Percentiles rank a stretch among this genome's conserved stretches.
Conservation (phyloP, 225 moss, liverwort and hornwort genomes). For the Asterella californica region DNA sequence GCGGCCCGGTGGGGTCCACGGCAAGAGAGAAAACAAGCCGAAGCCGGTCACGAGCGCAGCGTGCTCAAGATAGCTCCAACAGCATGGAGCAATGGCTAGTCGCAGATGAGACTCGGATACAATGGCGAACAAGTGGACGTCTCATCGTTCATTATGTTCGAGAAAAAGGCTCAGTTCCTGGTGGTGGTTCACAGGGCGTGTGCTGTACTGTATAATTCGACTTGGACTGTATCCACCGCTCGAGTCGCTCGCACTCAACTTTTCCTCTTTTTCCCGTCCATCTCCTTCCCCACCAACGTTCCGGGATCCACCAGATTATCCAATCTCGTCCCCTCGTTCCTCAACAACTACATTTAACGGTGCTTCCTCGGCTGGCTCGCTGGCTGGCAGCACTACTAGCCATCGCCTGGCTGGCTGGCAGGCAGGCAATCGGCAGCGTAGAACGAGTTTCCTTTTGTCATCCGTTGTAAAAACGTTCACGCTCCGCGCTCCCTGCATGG, state of each 20-base stretch:
- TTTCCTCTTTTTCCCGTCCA: neutral
- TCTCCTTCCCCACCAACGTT: neutral
- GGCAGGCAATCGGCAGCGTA: neutral
- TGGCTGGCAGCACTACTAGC: neutral
- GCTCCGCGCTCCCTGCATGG: too few relatives aligned
- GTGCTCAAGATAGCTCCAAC: conserved; percentile 9
- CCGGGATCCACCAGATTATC: neutral
- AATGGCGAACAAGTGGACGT: conserved; percentile 11
- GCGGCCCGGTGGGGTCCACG: conserved; percentile 15
- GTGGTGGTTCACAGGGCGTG: neutral
- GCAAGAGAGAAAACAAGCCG: neutral
- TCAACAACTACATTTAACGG: conserved; percentile 16
- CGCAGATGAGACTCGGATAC: neutral
- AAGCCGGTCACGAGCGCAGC: conserved; percentile 14
- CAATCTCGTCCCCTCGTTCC: conserved; percentile 5
- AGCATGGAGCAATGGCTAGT: neutral
- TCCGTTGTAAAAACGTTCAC: conserved; percentile 7
- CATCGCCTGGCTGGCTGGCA: neutral
- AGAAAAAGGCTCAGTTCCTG: neutral
- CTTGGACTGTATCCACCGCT: neutral
- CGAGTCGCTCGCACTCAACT: neutral
- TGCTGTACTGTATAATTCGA: neutral
- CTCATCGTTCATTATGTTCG: conserved; percentile 1
- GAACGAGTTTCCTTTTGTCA: neutral
- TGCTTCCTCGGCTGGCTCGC: neutral